Base-by-base conservation (phyloP, 2,329 filamentous ascomycete species). In the Fusarium anthophilum region DNA sequence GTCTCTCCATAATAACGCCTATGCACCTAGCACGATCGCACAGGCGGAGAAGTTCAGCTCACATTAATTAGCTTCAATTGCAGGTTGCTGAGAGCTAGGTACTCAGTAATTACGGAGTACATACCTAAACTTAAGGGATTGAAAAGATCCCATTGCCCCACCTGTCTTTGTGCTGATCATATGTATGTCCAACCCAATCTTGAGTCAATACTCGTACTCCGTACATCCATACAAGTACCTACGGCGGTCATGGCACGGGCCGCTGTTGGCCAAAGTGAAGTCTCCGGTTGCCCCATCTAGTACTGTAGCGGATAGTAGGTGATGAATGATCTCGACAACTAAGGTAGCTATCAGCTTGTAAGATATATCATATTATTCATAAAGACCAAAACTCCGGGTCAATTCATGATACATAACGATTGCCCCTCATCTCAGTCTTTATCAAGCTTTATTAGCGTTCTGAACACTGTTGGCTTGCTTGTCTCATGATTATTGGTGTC, bases 181-280 rank as follows among this genome's bases (percentile, higher is more conserved):
- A 26, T 35, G 32, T 35, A 35, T 45, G 38, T 37, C 32, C 24
- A 63, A 35, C 55, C 54, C 44, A 70, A 51, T 55, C 37, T 41
- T 65, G 53, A 59, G 56, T 37, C 55, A 51, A 38, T 47, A 37
- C 32, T 35, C 32, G 32, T 35, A 35, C 32, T 35, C 14, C 32
- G 32, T 35, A 35, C 32, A 35, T 35, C 32, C 32, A 35, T 35
- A 35, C 32, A 54, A 37, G 32, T 39, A 22, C 32, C 50, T 38
- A 24, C 45, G 48, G 50, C 45, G 54, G 50, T 55, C 53, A 66
- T 70, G 70, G 68, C 69, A 53, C 69, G 63, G 63, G 47, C 69
- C 69, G 69, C 57, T 57, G 44, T 47, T 71, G 57, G 58, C 47
- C 54, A 53, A 70, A 26, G 22, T 67, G 44, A 51, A 39, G 38